Conservation (phyloP, 2,329 filamentous ascomycete genomes). For the Emergomyces pasteurianus region DNA sequence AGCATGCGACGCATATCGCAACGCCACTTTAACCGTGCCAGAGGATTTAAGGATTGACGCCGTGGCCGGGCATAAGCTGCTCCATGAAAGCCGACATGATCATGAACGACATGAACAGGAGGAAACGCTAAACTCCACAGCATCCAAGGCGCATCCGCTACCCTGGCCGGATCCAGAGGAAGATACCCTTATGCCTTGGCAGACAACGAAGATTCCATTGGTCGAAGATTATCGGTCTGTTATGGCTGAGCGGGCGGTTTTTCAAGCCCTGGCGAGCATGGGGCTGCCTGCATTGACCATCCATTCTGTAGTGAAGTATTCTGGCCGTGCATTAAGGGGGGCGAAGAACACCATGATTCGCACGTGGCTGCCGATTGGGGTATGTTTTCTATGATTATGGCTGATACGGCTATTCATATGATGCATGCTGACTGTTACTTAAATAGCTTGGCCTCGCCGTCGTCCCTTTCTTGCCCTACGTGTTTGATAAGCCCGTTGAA, state of each 20-base stretch:
- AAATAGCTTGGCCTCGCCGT: conserved; percentile 51
- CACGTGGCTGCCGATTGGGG: conserved; percentile 83
- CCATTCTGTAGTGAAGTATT: conserved; percentile 83
- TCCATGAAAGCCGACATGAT: background rate
- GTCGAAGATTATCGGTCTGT: conserved; percentile 85
- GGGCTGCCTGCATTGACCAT: conserved; percentile 88
- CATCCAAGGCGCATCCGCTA: conserved; percentile 13
- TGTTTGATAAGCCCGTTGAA: conserved; percentile 91
- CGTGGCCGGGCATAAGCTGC: conserved; percentile 2
- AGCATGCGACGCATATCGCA: conserved; percentile 39
- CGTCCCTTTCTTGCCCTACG: conserved; percentile 69
- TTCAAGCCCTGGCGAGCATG: conserved; percentile 88
- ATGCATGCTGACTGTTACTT: conserved; percentile 9
- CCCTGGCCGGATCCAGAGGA: conserved; percentile 17
- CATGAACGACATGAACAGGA: background rate
- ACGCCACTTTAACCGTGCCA: conserved; percentile 14
- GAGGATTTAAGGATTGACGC: conserved; percentile 4
- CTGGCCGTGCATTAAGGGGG: conserved; percentile 72
- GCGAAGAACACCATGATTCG: conserved; percentile 62
- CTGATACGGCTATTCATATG: background rate
- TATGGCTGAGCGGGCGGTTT: conserved; percentile 80
- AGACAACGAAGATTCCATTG: conserved; percentile 47
- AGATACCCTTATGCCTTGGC: conserved; percentile 24
- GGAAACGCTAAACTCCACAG: conserved; percentile 1
- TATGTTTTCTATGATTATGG: conserved; percentile 32